Evolutionary conservation across 768 basidiomycete species (phyloP).

Genomic region (Plicaturopsis crispa): DNA sequence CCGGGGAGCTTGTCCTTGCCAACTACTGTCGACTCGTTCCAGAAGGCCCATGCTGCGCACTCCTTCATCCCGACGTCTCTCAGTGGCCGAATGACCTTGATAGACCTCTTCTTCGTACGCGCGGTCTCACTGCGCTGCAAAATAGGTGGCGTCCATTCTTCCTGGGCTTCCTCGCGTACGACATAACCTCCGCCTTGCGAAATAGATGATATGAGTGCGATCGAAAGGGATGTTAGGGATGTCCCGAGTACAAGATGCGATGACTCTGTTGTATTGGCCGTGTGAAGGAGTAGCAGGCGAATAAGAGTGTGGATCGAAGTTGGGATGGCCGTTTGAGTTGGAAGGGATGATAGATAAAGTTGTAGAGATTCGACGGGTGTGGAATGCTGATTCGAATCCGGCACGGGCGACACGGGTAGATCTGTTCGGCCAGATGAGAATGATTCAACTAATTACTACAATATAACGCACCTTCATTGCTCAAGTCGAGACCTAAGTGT

Average conservation of each 20-base stretch:
- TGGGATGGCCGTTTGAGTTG: constrained; percentile 65
- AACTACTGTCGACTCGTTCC: constrained; percentile 48
- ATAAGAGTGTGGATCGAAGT: constrained; percentile 50
- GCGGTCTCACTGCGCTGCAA: constrained; percentile 5
- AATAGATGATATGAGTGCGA: constrained; percentile 66
- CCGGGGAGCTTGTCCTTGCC: constrained; percentile 39
- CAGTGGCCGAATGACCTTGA: constrained; percentile 61
- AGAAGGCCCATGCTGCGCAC: constrained; percentile 72
- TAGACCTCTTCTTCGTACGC: constrained; percentile 9
- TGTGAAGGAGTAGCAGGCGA: constrained; percentile 64
- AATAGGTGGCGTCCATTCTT: constrained; percentile 50
- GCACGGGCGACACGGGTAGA: constrained; percentile 2
- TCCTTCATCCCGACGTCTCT: constrained; percentile 74
- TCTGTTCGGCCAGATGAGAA: constrained; percentile 1
- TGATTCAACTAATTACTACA: background rate
- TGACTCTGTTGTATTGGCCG: constrained; percentile 46
- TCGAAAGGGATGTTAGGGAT: constrained; percentile 69
- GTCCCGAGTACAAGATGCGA: constrained; percentile 79
- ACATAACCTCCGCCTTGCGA: constrained; percentile 72
- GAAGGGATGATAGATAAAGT: constrained; percentile 55
- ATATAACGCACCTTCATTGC: constrained; percentile 37
- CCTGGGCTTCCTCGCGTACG: constrained; percentile 60
- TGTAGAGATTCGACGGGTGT: constrained; percentile 29
- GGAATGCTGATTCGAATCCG: constrained; percentile 10
- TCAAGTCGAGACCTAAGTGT: constrained; percentile 34